Evolutionary conservation across 75 land plant genomes (phyloP).

Genomic region (Selaginella moellendorffii): DNA sequence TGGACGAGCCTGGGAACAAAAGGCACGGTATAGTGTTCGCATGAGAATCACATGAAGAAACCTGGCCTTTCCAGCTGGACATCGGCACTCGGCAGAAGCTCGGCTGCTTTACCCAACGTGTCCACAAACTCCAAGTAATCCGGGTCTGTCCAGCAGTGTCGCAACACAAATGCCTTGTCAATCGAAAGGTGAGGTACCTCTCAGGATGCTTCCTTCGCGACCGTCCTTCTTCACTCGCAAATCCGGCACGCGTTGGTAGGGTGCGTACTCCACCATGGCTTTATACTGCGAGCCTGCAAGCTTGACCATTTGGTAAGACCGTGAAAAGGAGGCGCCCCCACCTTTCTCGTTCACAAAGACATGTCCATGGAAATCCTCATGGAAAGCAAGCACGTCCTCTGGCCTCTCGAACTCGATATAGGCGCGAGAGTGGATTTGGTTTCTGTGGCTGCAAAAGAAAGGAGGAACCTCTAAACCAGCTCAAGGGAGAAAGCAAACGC

Average conservation of each 20-base stretch:
- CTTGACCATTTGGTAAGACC: conserved; percentile 11
- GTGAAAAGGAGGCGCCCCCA: conserved; percentile 29
- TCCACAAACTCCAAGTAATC: conserved; percentile 85
- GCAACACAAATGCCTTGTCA: background rate
- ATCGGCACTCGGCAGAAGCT: conserved; percentile 91
- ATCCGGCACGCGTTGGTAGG: conserved; percentile 83
- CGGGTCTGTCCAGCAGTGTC: conserved; percentile 47
- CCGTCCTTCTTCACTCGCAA: conserved; percentile 58
- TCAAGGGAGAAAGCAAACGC: background rate
- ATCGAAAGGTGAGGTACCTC: conserved; percentile 29
- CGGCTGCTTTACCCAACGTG: conserved; percentile 53
- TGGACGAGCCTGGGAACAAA: conserved; percentile 40
- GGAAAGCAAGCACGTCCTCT: conserved; percentile 80
- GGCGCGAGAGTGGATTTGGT: conserved; percentile 45
- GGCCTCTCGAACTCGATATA: conserved; percentile 60
- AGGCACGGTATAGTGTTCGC: background rate
- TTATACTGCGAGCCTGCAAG: conserved; percentile 64
- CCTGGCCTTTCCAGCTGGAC: conserved; percentile 80
- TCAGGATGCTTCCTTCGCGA: conserved; percentile 66
- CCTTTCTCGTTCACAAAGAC: conserved; percentile 87
- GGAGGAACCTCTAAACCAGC: background rate
- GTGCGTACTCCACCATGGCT: conserved; percentile 80
- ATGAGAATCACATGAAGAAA: background rate
- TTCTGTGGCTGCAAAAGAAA: conserved; percentile 29
- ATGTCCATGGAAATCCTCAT: conserved; percentile 75